phyloP scores from a whole-genome alignment of 2,329 filamentous ascomycete genomes.

The Periconia macrospinosa region DNA sequence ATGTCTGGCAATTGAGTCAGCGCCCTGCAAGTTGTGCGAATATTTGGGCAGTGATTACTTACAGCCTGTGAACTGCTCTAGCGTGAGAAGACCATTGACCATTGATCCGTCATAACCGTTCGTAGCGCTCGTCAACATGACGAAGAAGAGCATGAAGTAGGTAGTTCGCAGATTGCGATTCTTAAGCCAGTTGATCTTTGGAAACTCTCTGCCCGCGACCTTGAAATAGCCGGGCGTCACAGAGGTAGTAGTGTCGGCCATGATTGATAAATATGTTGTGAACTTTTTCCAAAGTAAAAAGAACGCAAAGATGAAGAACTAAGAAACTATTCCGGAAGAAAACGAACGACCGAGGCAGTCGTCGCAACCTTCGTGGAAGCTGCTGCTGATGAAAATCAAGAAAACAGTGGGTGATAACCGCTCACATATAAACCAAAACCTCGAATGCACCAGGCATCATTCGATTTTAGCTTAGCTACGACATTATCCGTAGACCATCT shows the following conservation, averaged over 20 bases:
- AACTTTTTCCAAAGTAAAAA: not conserved
- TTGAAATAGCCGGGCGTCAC: conserved; percentile 18
- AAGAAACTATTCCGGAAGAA: too few relatives aligned
- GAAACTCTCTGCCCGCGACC: conserved; percentile 19
- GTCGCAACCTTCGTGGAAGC: not conserved
- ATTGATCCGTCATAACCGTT: conserved; percentile 23
- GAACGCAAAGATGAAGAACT: not conserved
- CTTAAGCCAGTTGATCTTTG: conserved; percentile 17
- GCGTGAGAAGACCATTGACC: conserved; percentile 28
- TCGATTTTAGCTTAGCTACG: not conserved
- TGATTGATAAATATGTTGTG: conserved; percentile 1
- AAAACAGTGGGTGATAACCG: not conserved
- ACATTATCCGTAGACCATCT: not conserved
- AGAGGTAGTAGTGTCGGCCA: conserved; percentile 7
- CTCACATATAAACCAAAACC: not conserved
- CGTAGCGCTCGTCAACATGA: conserved; percentile 20
- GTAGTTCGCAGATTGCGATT: conserved; percentile 14
- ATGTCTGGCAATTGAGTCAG: conserved; percentile 13
- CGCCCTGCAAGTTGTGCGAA: not conserved
- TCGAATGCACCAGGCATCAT: not conserved
- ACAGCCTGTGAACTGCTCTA: conserved; percentile 25
- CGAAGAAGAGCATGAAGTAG: conserved; percentile 22
- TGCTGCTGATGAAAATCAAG: not conserved
- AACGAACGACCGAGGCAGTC: too few relatives aligned
- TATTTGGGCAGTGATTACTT: not conserved